A percentile compares a stretch with the other conserved stretches of the same genome.
Evolutionary conservation across 371 early-diverging fungal genomes (phyloP).

Genomic region (Coemansia sp.): DNA sequence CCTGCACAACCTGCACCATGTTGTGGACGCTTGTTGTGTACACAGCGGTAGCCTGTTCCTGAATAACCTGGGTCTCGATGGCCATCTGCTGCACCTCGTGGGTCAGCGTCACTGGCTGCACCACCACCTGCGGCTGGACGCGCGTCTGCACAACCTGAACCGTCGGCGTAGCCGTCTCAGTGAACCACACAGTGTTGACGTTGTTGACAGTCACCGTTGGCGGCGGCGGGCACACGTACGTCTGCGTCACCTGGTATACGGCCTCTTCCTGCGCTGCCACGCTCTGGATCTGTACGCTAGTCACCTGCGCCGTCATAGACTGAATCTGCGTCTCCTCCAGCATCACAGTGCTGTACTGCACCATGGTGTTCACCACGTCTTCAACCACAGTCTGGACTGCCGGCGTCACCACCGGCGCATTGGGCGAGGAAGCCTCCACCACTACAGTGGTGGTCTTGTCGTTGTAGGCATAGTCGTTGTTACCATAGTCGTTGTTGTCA

Average conservation of each 20-base stretch:
- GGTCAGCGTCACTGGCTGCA: constrained; percentile 43
- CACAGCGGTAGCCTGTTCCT: constrained; percentile 39
- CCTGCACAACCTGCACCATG: constrained; percentile 46
- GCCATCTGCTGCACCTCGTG: constrained; percentile 42
- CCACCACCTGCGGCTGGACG: constrained; percentile 43
- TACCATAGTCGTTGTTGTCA: neutral
- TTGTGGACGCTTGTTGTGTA: constrained; percentile 39
- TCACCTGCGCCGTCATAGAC: constrained; percentile 23
- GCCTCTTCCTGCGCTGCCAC: constrained; percentile 33
- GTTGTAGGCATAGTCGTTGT: constrained; percentile 14
- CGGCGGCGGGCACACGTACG: constrained; percentile 42
- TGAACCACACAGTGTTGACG: constrained; percentile 41
- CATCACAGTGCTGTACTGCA: constrained; percentile 39
- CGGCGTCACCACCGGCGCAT: constrained; percentile 37
- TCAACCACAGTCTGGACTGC: constrained; percentile 31
- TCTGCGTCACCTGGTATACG: constrained; percentile 46
- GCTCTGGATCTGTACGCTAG: constrained; percentile 35
- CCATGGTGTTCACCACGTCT: constrained; percentile 32
- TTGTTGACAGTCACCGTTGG: constrained; percentile 38
- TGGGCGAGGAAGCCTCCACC: constrained; percentile 22
- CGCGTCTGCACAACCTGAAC: constrained; percentile 44
- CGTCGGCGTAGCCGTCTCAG: constrained; percentile 44
- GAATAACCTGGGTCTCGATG: constrained; percentile 38
- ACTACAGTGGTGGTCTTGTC: constrained; percentile 28
- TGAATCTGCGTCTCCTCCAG: constrained; percentile 36